Conservation (phyloP, 2,329 filamentous ascomycete species). For the Purpureocillium takamizusanense region DNA sequence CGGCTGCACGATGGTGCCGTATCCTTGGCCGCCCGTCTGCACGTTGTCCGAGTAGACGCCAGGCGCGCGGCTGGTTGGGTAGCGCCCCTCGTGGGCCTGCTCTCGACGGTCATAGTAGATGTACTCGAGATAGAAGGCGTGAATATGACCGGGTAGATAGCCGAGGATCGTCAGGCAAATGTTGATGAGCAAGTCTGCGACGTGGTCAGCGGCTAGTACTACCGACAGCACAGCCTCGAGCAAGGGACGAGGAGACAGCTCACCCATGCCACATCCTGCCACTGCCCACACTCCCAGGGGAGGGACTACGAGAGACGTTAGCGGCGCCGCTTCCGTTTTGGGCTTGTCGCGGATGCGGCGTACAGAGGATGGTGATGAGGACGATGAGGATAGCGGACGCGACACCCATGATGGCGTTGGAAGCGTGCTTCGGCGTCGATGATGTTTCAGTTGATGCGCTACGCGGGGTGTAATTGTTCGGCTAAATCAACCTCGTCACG, state of each 20-base stretch:
- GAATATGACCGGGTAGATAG: conserved; percentile 70
- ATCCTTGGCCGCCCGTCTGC: conserved; percentile 63
- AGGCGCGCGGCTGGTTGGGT: conserved; percentile 46
- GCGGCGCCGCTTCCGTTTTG: conserved; percentile 2
- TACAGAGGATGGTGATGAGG: conserved; percentile 44
- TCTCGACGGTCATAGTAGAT: conserved; percentile 71
- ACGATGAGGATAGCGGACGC: conserved; percentile 38
- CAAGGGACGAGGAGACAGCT: too few species aligned
- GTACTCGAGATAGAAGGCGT: conserved; percentile 76
- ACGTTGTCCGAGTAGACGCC: conserved; percentile 66
- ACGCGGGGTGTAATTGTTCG: too few species aligned
- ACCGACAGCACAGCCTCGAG: too few species aligned
- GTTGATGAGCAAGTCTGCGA: conserved; percentile 54
- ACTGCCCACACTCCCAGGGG: conserved; percentile 56
- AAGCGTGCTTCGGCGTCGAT: background rate
- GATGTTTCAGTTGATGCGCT: too few species aligned
- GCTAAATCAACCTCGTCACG: too few species aligned
- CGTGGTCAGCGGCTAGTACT: conserved; percentile 7
- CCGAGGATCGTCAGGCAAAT: conserved; percentile 57
- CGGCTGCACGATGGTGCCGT: conserved; percentile 37
- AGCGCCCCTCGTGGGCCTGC: conserved; percentile 48
- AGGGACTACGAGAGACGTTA: conserved; percentile 42
- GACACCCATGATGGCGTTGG: conserved; percentile 34
- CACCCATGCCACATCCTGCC: conserved; percentile 52
- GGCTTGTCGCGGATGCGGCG: conserved; percentile 11